A percentile compares a stretch with the other conserved stretches of the same genome.
Evolutionary conservation across 2,329 filamentous ascomycete genomes (phyloP).

Genomic region (Fusarium neocosmosporiellum): DNA sequence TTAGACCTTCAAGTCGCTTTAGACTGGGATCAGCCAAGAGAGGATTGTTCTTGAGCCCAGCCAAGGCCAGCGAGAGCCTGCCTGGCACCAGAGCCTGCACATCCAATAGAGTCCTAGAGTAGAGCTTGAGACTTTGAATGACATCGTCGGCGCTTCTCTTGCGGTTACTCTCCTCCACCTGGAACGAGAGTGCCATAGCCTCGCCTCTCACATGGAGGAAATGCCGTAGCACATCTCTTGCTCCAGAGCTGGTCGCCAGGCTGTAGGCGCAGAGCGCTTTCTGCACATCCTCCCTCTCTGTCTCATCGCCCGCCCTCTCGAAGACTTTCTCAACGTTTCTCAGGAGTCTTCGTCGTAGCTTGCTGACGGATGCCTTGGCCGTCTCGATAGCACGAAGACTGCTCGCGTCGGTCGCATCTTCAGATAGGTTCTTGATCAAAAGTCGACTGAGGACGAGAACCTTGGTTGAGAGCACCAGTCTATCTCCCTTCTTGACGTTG

Average conservation of each 20-base stretch:
- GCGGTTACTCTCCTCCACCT: slow-evolving; percentile 57
- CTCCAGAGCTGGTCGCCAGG: slow-evolving; percentile 81
- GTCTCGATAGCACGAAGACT: slow-evolving; percentile 62
- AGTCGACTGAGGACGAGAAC: slow-evolving; percentile 80
- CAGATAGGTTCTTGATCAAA: slow-evolving; percentile 77
- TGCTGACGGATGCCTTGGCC: slow-evolving; percentile 71
- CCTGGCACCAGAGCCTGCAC: slow-evolving; percentile 81
- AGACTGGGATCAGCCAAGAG: slow-evolving; percentile 79
- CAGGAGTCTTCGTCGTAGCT: slow-evolving; percentile 71
- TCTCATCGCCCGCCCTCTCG: slow-evolving; percentile 67
- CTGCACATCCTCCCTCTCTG: slow-evolving; percentile 66
- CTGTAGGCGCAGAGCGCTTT: slow-evolving; percentile 86
- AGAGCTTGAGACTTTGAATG: slow-evolving; percentile 75
- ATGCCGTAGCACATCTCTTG: slow-evolving; percentile 80
- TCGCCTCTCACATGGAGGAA: slow-evolving; percentile 80
- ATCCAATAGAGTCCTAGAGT: slow-evolving; percentile 80
- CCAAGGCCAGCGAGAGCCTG: slow-evolving; percentile 76
- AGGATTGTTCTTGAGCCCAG: slow-evolving; percentile 74
- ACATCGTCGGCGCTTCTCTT: slow-evolving; percentile 61
- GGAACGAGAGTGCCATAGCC: slow-evolving; percentile 73
- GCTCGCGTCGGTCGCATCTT: slow-evolving; percentile 52
- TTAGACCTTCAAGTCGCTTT: slow-evolving; percentile 73
- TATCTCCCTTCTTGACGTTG: slow-evolving; percentile 55
- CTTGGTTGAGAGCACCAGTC: slow-evolving; percentile 72
- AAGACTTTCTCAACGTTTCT: slow-evolving; percentile 77